Percentiles rank a stretch among this genome's conserved stretches.
Evolutionary conservation across 2,329 filamentous ascomycete genomes (phyloP).

Genomic region (Teratosphaeria zuluensis): DNA sequence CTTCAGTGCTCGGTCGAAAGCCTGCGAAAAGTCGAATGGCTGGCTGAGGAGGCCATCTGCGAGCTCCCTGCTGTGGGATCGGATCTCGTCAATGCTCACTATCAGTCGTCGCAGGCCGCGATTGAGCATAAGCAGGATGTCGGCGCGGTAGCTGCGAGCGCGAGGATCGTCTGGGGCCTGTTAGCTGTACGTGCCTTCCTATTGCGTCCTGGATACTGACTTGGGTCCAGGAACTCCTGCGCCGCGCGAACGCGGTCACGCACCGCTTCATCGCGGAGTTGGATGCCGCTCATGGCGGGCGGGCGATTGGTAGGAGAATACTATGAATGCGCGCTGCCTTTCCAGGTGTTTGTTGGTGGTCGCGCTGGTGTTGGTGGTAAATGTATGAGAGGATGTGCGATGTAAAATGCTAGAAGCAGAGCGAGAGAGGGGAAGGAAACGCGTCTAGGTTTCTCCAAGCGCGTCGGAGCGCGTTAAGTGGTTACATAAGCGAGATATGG

Average conservation of each 20-base stretch:
- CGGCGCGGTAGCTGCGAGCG: slow-evolving; percentile 71
- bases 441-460: background rate
- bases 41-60: slow-evolving; percentile 69
- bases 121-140: slow-evolving; percentile 70
- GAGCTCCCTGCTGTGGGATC: slow-evolving; percentile 75
- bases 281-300: slow-evolving; percentile 55
- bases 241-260: slow-evolving; percentile 76
- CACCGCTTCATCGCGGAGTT: slow-evolving; percentile 75
- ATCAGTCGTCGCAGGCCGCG: slow-evolving; percentile 49
- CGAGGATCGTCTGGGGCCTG: slow-evolving; percentile 43
- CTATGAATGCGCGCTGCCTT: background rate
- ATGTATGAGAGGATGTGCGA: background rate
- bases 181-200: background rate
- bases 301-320: background rate
- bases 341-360: background rate
- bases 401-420: background rate
- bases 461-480: background rate
- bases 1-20: slow-evolving; percentile 85
- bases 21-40: slow-evolving; percentile 79
- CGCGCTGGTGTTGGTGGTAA: background rate
- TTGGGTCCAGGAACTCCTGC: slow-evolving; percentile 88
- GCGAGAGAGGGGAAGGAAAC: background rate
- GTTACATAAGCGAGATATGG: too few species aligned
- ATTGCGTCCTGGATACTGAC: slow-evolving; percentile 42
- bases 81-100: slow-evolving; percentile 72